A percentile compares a stretch with the other conserved stretches of the same genome.
phyloP scores from a whole-genome alignment of 2,329 filamentous ascomycete genomes.

The Fusarium nodosum region DNA sequence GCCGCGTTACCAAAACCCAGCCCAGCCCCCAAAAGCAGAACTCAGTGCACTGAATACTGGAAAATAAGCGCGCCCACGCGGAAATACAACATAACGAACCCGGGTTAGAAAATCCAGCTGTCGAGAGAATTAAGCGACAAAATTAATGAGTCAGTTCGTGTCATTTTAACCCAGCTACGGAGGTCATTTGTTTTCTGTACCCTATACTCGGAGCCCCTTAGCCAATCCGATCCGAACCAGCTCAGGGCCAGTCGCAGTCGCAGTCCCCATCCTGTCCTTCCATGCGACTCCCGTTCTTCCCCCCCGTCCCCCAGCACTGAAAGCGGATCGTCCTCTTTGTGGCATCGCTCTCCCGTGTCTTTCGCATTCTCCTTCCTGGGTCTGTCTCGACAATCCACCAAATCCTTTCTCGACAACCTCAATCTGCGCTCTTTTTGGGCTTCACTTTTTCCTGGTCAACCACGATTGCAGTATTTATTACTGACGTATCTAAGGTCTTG shows the following conservation, averaged over 20 bases:
- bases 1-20: conserved; percentile 30
- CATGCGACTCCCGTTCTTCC: conserved; percentile 37
- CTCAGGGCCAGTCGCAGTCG: conserved; percentile 34
- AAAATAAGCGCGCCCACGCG: conserved; percentile 47
- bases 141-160: neutral
- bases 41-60: conserved; percentile 7
- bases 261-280: conserved; percentile 35
- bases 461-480: conserved; percentile 27
- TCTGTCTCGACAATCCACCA: conserved; percentile 42
- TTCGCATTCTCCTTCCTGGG: conserved; percentile 49
- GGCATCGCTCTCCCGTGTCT: conserved; percentile 45
- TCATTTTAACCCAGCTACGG: neutral
- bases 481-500: conserved; percentile 38
- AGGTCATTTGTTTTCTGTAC: neutral
- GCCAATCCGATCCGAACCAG: conserved; percentile 22
- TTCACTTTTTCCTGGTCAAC: conserved; percentile 36
- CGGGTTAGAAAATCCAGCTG: neutral
- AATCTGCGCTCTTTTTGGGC: conserved; percentile 44
- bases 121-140: neutral
- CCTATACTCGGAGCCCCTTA: conserved; percentile 1
- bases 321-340: conserved; percentile 46
- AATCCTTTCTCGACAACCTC: conserved; percentile 36
- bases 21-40: conserved; percentile 15
- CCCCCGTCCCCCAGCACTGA: conserved; percentile 35
- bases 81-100: conserved; percentile 29